A percentile compares a stretch with the other conserved stretches of the same genome.
Conservation (phyloP, 441 rosid genomes). For the Erodium texanum region DNA sequence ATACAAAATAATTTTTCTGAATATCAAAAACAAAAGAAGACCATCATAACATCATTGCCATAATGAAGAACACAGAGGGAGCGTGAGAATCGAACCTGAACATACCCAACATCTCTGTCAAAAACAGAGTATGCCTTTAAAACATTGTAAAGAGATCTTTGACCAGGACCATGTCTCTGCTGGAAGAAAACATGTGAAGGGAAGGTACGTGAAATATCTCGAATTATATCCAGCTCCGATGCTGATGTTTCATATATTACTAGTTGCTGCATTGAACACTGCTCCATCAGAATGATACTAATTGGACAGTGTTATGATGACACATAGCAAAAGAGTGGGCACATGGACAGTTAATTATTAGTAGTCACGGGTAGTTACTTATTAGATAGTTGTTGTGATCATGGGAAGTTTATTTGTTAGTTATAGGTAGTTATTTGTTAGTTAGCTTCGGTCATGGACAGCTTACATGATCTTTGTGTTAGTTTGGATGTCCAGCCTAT, state of each 20-base stretch:
- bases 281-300: conserved; percentile 11
- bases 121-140: conserved; percentile 90
- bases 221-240: conserved; percentile 83
- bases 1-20: conserved; percentile 2
- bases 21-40: background rate
- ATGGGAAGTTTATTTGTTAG: no score
- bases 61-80: background rate
- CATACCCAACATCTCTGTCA: conserved; percentile 93
- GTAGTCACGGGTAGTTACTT: no score
- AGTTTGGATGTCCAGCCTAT: no score
- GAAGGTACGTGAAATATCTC: conserved; percentile 89
- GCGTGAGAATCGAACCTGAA: conserved; percentile 53
- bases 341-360: no score
- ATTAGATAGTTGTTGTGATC: no score
- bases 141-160: conserved; percentile 89
- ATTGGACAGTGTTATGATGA: no score
- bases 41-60: conserved; percentile 10
- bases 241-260: conserved; percentile 87
- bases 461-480: no score
- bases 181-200: conserved; percentile 96
- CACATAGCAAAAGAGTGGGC: no score
- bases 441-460: no score
- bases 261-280: conserved; percentile 56
- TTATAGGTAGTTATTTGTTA: no score
- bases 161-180: conserved; percentile 98